Percentiles rank a stretch among this genome's conserved stretches.
These are phyloP conservation scores for Staphylotrichum longicolle DNA, from an alignment of 495 filamentous ascomycete species.

Conservation along the genomic window DNA sequence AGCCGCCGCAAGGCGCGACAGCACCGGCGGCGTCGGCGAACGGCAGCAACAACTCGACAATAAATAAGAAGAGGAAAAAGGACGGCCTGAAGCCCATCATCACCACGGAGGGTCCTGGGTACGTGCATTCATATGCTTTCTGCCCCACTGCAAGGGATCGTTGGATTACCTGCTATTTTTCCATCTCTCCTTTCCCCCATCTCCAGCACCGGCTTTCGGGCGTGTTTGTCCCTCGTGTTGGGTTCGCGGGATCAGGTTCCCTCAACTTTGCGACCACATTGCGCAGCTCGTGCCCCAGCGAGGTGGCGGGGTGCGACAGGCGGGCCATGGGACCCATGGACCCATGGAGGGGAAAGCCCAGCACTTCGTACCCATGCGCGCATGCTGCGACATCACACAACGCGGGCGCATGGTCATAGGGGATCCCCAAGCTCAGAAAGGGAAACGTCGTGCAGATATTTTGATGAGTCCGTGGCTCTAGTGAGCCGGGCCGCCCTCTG, in stretches of 20 bases:
- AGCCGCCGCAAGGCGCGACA: constrained; percentile 24
- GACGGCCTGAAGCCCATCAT: constrained; percentile 88
- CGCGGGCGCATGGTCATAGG: constrained; percentile 19
- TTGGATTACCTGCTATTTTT: constrained; percentile 15
- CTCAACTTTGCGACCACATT: constrained; percentile 8
- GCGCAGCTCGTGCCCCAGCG: constrained; percentile 16
- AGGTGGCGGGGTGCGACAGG: constrained; percentile 37
- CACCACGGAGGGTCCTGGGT: constrained; percentile 66
- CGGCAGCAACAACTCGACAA: constrained; percentile 32
- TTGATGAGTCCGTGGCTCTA: constrained; percentile 33
- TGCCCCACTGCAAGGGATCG: constrained; percentile 20
- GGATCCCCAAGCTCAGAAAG: constrained; percentile 9
- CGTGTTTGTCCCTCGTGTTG: constrained; percentile 16
- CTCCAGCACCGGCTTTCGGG: constrained; percentile 31
- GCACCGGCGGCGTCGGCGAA: constrained; percentile 30
- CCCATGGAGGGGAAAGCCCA: constrained; percentile 23
- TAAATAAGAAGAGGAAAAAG: constrained; percentile 84
- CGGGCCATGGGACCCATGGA: constrained; percentile 19
- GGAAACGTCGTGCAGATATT: constrained; percentile 22
- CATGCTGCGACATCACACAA: constrained; percentile 30
- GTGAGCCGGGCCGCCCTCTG: constrained; percentile 28
- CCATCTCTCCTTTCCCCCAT: background rate
- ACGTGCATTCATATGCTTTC: constrained; percentile 37
- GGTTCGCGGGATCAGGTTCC: constrained; percentile 26
- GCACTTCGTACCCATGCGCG: constrained; percentile 25